phyloP scores from a whole-genome alignment of 108 stramenopile species.

The Cafeteria roenbergensis region DNA sequence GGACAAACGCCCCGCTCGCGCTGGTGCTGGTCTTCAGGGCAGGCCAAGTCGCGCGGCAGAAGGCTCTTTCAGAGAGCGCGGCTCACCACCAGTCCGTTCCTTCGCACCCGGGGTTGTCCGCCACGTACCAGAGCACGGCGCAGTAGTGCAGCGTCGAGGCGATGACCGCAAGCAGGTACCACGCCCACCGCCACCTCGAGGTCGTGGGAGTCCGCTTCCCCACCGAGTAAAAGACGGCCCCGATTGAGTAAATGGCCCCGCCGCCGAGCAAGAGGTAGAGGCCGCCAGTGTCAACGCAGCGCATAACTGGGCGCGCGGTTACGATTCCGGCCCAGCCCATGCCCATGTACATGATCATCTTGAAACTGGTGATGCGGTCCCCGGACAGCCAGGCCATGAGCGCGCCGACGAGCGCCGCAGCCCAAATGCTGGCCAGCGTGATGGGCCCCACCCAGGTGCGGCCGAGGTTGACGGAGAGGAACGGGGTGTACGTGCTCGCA shows the following conservation, averaged over 20 bases:
- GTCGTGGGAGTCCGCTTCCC: neutral
- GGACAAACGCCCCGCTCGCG: too few species aligned
- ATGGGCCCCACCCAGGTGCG: constrained; percentile 48
- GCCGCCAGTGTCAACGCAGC: neutral
- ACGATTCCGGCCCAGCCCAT: constrained; percentile 26
- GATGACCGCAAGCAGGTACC: neutral
- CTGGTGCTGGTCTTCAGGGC: too few species aligned
- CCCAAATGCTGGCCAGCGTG: constrained; percentile 62
- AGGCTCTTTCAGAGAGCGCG: too few species aligned
- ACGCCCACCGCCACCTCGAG: neutral
- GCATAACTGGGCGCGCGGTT: neutral
- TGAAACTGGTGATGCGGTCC: constrained; percentile 5
- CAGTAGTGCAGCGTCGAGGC: constrained; percentile 1
- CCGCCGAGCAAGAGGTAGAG: neutral
- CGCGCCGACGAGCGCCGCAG: constrained; percentile 39
- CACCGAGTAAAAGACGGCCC: neutral
- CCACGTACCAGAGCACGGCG: too few species aligned
- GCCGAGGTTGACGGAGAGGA: constrained; percentile 57
- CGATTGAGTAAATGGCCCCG: neutral
- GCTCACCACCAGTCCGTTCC: too few species aligned
- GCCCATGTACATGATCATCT: constrained; percentile 28
- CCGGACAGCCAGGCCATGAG: constrained; percentile 1
- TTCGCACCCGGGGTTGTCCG: too few species aligned
- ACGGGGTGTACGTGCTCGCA: constrained; percentile 86
- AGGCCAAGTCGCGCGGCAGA: too few species aligned